Evolutionary conservation across 78 protist genomes (phyloP).

Genomic region (Dictyostelium discoideum): DNA sequence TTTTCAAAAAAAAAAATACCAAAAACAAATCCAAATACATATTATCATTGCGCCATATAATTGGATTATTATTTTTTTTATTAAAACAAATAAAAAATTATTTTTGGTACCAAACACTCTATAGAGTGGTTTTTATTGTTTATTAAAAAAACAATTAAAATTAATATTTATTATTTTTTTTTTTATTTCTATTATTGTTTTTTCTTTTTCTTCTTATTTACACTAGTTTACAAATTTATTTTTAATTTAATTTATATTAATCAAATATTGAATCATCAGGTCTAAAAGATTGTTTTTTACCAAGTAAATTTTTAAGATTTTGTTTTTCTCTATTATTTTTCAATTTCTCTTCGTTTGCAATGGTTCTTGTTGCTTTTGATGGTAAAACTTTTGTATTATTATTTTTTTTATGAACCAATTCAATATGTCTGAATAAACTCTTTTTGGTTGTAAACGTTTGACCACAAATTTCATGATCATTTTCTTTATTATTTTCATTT

Average conservation of each 20-base stretch:
- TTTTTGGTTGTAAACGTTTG: background rate
- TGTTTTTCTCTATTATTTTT: background rate
- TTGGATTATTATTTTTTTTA: too few species aligned
- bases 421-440: slow-evolving; percentile 19
- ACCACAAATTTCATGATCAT: slow-evolving; percentile 3
- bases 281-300: background rate
- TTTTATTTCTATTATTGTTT: too few species aligned
- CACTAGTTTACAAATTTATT: background rate
- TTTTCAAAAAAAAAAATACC: too few species aligned
- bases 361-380: background rate
- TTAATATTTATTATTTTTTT: too few species aligned
- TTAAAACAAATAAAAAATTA: too few species aligned
- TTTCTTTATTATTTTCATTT: background rate
- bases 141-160: too few species aligned
- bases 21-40: too few species aligned
- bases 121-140: too few species aligned
- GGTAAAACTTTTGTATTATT: background rate
- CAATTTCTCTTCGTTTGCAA: background rate
- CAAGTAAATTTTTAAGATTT: background rate
- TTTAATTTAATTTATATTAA: background rate
- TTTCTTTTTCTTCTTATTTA: background rate
- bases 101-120: too few species aligned
- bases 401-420: background rate
- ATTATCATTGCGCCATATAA: too few species aligned
- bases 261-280: slow-evolving; percentile 11